Evolutionary conservation across 352 stramenopile species (phyloP).

Genomic region (Halophytophthora polymorphica): DNA sequence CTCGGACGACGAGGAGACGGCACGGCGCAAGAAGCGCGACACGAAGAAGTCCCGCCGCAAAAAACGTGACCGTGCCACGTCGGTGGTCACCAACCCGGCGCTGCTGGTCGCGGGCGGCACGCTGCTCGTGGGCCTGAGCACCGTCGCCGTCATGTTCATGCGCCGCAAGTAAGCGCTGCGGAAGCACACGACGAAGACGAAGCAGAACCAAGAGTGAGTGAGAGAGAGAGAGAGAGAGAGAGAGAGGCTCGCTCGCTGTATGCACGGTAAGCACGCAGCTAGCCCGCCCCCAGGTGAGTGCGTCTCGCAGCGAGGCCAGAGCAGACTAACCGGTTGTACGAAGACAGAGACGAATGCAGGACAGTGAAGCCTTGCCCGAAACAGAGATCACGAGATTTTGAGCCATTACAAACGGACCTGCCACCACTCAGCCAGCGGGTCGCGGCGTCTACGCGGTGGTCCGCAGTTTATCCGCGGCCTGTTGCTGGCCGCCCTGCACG

Average conservation of each 20-base stretch:
- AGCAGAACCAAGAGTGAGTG: not conserved
- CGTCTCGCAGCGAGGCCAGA: no score
- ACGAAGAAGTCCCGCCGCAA: slow-evolving; percentile 33
- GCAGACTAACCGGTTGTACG: no score
- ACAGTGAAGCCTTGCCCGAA: no score
- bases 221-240: slow-evolving; percentile 16
- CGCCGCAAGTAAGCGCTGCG: slow-evolving; percentile 47
- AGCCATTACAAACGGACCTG: no score
- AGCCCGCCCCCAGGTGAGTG: not conserved
- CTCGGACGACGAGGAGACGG: slow-evolving; percentile 43
- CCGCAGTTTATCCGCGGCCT: slow-evolving; percentile 2
- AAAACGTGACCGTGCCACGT: slow-evolving; percentile 25
- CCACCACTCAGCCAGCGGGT: no score
- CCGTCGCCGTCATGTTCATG: slow-evolving; percentile 54
- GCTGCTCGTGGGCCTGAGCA: slow-evolving; percentile 44
- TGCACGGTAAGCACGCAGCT: not conserved
- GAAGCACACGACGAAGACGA: slow-evolving; percentile 4
- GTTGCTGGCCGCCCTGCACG: slow-evolving; percentile 10
- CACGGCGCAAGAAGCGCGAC: slow-evolving; percentile 40
- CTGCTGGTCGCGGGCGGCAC: slow-evolving; percentile 38
- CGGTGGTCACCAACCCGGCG: slow-evolving; percentile 14
- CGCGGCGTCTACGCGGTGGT: no score
- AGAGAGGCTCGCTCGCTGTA: no score
- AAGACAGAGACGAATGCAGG: no score
- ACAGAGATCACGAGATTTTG: no score